These are phyloP conservation scores for Tephrocybe sp. DNA, from an alignment of 768 basidiomycete genomes.

Conservation along the genomic window DNA sequence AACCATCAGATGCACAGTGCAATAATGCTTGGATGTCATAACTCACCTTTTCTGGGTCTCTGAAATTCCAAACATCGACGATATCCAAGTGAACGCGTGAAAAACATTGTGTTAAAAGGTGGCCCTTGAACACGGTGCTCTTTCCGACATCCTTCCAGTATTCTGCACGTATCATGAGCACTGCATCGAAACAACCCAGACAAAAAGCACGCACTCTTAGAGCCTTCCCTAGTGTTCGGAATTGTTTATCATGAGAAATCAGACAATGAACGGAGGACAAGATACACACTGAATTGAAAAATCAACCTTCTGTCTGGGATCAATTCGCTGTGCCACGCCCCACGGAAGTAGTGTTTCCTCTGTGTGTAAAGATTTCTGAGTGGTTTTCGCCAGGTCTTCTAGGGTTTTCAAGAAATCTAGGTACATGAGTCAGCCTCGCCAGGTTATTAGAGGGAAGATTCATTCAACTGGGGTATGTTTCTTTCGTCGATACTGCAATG, in stretches of 20 bases:
- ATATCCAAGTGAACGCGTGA: conserved; percentile 1
- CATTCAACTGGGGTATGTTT: no score
- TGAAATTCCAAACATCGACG: background rate
- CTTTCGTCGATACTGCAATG: no score
- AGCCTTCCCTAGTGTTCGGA: background rate
- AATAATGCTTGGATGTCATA: background rate
- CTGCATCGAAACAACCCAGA: no score
- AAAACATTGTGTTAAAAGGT: background rate
- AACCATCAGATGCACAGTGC: background rate
- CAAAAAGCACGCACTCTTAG: background rate
- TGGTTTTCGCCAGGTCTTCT: background rate
- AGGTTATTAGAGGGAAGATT: no score
- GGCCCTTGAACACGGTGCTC: background rate
- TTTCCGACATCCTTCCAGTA: background rate
- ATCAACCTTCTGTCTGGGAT: conserved; percentile 4
- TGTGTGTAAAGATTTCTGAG: conserved; percentile 1
- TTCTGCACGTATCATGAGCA: background rate
- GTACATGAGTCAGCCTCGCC: no score
- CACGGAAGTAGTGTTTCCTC: conserved; percentile 4
- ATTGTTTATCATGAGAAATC: background rate
- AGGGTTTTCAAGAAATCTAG: background rate
- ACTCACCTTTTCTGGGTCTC: background rate
- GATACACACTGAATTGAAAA: background rate
- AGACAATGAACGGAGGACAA: background rate
- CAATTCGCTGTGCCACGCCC: conserved; percentile 6